phyloP scores from a whole-genome alignment of 192 early-diverging fungal genomes.

The Linderina pennispora region DNA sequence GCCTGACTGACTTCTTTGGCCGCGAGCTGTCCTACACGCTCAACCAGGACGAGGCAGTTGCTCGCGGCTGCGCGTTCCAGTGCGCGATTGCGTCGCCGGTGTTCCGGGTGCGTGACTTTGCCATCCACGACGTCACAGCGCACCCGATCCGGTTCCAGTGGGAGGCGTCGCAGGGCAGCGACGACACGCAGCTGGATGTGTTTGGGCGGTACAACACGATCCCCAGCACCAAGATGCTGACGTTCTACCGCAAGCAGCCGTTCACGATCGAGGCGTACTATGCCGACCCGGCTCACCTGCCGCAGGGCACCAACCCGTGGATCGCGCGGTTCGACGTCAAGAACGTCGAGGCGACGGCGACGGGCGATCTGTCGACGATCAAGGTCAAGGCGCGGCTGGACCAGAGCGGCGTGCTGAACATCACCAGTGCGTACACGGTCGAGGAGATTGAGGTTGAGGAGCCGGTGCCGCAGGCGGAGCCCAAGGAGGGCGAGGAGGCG shows the following conservation, averaged over 20 bases:
- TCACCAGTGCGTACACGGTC: conserved; percentile 82
- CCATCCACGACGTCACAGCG: conserved; percentile 80
- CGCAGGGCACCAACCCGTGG: conserved; percentile 68
- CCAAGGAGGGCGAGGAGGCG: conserved; percentile 56
- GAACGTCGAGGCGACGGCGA: conserved; percentile 61
- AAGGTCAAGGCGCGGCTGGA: conserved; percentile 91
- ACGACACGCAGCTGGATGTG: conserved; percentile 79
- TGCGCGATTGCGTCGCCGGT: conserved; percentile 96
- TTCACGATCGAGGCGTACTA: conserved; percentile 83
- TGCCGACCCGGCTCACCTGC: conserved; percentile 59
- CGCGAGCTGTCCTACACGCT: conserved; percentile 86
- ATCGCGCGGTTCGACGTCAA: conserved; percentile 84
- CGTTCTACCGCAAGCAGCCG: conserved; percentile 81
- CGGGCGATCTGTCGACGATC: conserved; percentile 67
- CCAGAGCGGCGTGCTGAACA: conserved; percentile 69
- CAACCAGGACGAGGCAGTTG: conserved; percentile 97
- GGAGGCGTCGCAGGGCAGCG: conserved; percentile 55
- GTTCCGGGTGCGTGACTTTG: conserved; percentile 97
- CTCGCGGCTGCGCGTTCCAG: conserved; percentile 92
- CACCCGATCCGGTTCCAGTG: conserved; percentile 90
- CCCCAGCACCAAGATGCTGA: conserved; percentile 86
- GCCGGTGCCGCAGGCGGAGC: conserved; percentile 52
- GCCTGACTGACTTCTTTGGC: conserved; percentile 82
- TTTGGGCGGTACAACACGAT: conserved; percentile 82
- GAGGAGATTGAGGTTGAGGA: conserved; percentile 86